Base-by-base conservation (phyloP, 805 yeast genomes). In the Candida sakaeoensis region DNA sequence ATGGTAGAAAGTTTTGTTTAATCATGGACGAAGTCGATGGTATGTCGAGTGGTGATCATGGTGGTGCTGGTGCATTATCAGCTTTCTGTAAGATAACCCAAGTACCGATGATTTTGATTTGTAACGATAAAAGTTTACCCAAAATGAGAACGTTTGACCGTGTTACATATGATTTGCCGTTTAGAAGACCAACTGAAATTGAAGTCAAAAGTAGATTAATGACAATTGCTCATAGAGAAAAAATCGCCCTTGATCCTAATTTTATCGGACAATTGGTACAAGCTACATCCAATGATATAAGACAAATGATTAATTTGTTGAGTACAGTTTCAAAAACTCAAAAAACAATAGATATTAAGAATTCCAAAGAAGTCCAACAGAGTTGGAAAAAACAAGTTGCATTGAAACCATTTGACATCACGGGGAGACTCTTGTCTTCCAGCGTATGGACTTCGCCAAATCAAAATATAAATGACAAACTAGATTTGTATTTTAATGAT, bases 1-100 rank as follows among this genome's bases (percentile, higher is more conserved):
- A 77, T 48, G 69, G 74, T 35, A 72, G 75, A 38, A 80, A 76
- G 44, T 80, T 91, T 51, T 87, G 89, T 40, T 71, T 93, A 34
- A 84, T 93, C 47, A 89, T 93, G 98, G 99, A 93, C 64, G 99
- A 93, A 66, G 98, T 93, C 22, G 99, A 93, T 60, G 99, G 99
- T 51, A 93, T 93, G 98, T 87, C 96, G 29, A 89, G 95, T 55
- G 99, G 99, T 48, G 99, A 93, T 62, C 82, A 93, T 52, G 99
- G 99, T 45, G 99, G 99, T 47, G 96, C 93, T 19, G 97, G 96
- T 17, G 95, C 89, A 44, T 72, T 93, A 61, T 88, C 97, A 0
- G 80, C 83, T 29, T 83, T 87, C 51, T 90, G 97, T 57, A 74
- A 83, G 31, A 82, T 80, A 37, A 89, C 98, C 0, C 74, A 80